phyloP scores from a whole-genome alignment of 1,284 basidiomycete species.

The Irpex sp. region DNA sequence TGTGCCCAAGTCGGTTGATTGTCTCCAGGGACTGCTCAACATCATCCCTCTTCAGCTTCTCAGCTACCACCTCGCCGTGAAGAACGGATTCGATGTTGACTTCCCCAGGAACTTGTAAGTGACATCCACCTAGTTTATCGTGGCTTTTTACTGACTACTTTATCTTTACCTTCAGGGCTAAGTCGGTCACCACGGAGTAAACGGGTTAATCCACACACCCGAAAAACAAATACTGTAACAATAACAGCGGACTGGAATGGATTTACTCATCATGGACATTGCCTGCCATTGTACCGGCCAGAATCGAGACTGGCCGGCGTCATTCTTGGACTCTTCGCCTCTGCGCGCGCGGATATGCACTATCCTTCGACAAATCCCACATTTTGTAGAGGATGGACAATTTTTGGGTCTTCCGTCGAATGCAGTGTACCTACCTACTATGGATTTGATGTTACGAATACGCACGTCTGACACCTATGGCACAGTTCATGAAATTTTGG shows the following conservation, averaged over 20 bases:
- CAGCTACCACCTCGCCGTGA: slow-evolving; percentile 94
- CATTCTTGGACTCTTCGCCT: background rate
- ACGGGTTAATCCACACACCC: background rate
- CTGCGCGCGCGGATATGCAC: background rate
- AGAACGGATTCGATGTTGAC: slow-evolving; percentile 96
- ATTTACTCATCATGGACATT: background rate
- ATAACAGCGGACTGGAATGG: background rate
- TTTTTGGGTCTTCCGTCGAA: background rate
- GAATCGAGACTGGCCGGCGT: background rate
- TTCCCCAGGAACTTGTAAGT: slow-evolving; percentile 94
- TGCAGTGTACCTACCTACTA: background rate
- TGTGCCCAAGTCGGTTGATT: slow-evolving; percentile 93
- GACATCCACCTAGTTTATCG: background rate
- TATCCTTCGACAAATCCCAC: background rate
- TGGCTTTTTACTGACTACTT: slow-evolving; percentile 1
- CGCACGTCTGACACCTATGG: background rate
- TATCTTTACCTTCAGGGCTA: slow-evolving; percentile 50
- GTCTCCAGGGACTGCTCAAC: slow-evolving; percentile 94
- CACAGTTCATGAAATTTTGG: too few relatives aligned
- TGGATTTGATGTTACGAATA: background rate
- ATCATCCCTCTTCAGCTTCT: slow-evolving; percentile 96
- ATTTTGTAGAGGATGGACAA: background rate
- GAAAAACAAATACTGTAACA: background rate
- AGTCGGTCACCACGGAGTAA: slow-evolving; percentile 84
- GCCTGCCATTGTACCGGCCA: background rate